Base-by-base conservation (phyloP, 352 stramenopile species). In the Peronospora tabacina region DNA sequence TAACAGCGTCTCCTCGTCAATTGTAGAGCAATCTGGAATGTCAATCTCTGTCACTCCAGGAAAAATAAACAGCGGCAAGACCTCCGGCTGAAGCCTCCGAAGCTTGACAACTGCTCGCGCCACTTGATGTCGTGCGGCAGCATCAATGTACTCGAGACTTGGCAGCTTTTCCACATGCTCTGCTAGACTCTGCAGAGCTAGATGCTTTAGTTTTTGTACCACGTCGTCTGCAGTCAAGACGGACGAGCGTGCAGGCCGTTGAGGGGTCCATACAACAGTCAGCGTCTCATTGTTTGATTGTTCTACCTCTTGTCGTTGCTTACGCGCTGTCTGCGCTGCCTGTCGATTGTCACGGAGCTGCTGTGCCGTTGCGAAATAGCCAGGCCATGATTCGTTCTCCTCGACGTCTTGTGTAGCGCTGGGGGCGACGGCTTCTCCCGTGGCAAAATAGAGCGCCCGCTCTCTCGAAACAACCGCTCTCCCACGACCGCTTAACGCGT, bases 11-110 rank as follows among this genome's bases (percentile, higher is more conserved):
- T 64, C 36, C 54, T 91, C 81, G 49, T 91, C 81, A 42, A 91
- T 82, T 22, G 67, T 83, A 8, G 81, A 91, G 52, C 81, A 91
- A 42, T 91, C 81, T 0, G 81, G 75, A 33, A 91, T 72, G 39
- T 91, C 81, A 46, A 91, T 89, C 55, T 87, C 81, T 0, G 61
- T 82, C 20, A 90, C 81, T 13, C 81, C 81, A 13, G 81, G 74
- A 55, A 85, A 92, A 40, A 92, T 72, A 55, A 92, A 92, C 30
- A 92, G 58, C 44, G 78, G 66, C 5, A 92, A 55, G 29, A 92
- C 78, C 53, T 82, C 65, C 0, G 79, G 56, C 32, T 79, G 82
- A 47, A 90, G 72, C 34, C 66, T 55, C 6, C 81, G 69, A 11
- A 73, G 51, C 54, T 85, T 68, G 16, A 85, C 68, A 24, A 87